Evolutionary conservation across 1,284 basidiomycete species (phyloP), one percentile per base, ranked within the genome.

Genomic region (Vanrija pseudolonga): DNA sequence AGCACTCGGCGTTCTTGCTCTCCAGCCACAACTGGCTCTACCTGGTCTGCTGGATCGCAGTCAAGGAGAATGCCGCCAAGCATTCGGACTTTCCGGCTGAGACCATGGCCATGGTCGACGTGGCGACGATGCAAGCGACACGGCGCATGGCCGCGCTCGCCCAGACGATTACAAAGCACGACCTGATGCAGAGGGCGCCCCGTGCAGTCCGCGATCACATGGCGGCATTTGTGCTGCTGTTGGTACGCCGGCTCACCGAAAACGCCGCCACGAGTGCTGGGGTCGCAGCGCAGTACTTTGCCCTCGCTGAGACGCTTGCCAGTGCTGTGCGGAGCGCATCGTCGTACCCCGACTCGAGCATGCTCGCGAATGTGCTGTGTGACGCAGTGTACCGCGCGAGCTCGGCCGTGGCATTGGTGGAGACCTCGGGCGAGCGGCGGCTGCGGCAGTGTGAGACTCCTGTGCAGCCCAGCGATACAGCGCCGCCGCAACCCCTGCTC

Each of bases 41-140:
- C 24, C 47, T 49, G n/a, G 47, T 49, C 39, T 49, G 39, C 39
- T 49, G 47, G 47, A n/a, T 19, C 6, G 47, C 47, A 17, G 47
- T 39, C 23, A 28, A 41, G 19, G 47, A 42, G 9, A 32, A 45
- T 26, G 9, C 26, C 11, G 26, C 6, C 26, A 26, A 26, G 6
- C 26, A 26, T 26, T 11, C 26, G 2, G 26, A 11, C 7, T n/a
- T 45, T 4, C 8, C 45, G 12, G 7, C 45, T 11, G 9, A 17
- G 4, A n/a, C 23, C 39, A 14, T 49, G 3, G 19, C 38, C 26
- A n/a, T 6, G 14, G 8, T 49, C 4, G 47, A 49, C 3, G 47
- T 23, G 4, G 39, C 39, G 6, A 28, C 40, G 9, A 19, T 41
- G 20, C 3, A n/a, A 5, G 38, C 47, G 5, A 32, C 47, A 17